Percentiles rank a stretch among this genome's conserved stretches.
phyloP scores from a whole-genome alignment of 495 filamentous ascomycete genomes.

The Xylaria intraflava region DNA sequence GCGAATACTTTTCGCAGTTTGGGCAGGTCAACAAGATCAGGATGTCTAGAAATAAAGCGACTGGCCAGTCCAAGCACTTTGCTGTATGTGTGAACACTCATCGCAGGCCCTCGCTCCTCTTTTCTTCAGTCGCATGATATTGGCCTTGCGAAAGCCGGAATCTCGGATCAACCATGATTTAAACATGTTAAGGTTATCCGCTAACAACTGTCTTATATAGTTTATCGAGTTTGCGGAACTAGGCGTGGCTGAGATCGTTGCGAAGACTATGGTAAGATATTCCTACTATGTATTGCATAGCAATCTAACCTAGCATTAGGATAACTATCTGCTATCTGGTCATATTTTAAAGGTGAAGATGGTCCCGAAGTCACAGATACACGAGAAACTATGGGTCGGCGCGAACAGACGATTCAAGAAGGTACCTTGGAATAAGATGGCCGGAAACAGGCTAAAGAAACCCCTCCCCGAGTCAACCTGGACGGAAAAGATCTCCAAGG shows the following conservation, averaged over 20 bases:
- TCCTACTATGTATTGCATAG: not conserved
- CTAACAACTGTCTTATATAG: not conserved
- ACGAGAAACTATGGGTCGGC: slow-evolving; percentile 76
- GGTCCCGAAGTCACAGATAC: slow-evolving; percentile 67
- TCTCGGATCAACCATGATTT: not conserved
- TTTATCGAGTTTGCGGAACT: slow-evolving; percentile 81
- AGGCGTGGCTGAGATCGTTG: slow-evolving; percentile 79
- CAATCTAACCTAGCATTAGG: slow-evolving; percentile 16
- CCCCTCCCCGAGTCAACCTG: slow-evolving; percentile 66
- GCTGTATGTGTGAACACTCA: slow-evolving; percentile 35
- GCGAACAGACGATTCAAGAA: slow-evolving; percentile 83
- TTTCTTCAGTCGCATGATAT: not conserved
- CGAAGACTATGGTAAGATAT: slow-evolving; percentile 65
- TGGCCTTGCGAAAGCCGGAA: not conserved
- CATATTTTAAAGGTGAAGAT: slow-evolving; percentile 83
- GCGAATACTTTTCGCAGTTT: slow-evolving; percentile 90
- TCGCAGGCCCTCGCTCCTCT: not conserved
- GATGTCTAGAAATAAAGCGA: slow-evolving; percentile 83
- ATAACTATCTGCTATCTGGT: slow-evolving; percentile 93
- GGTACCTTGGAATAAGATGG: slow-evolving; percentile 77
- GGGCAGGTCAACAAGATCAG: slow-evolving; percentile 72
- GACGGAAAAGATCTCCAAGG: slow-evolving; percentile 61
- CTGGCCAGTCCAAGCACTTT: slow-evolving; percentile 81
- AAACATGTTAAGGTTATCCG: not conserved
- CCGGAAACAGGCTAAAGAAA: slow-evolving; percentile 63